phyloP scores from a whole-genome alignment of 148 eudicot genomes.

The Dianthus caryophyllus region DNA sequence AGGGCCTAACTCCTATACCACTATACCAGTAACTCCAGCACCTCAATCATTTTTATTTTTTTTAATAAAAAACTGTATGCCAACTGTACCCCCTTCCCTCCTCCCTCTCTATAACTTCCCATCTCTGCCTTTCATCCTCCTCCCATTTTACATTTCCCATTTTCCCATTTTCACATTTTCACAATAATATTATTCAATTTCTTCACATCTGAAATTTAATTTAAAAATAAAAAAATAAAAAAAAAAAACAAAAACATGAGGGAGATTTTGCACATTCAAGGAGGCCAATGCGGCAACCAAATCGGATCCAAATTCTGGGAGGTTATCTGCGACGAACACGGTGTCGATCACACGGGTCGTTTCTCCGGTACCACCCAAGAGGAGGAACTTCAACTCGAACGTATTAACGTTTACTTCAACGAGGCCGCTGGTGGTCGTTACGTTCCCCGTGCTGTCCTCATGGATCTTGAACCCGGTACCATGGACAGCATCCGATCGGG shows the following conservation, averaged over 20 bases:
- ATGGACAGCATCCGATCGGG: conserved; percentile 80
- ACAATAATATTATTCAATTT: too few relatives aligned
- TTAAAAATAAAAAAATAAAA: not conserved
- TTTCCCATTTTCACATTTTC: too few relatives aligned
- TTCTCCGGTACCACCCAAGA: conserved; percentile 29
- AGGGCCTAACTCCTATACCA: too few relatives aligned
- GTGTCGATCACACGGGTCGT: conserved; percentile 43
- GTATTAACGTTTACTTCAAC: conserved; percentile 68
- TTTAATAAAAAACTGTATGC: too few relatives aligned
- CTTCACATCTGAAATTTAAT: not conserved
- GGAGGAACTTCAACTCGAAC: conserved; percentile 47
- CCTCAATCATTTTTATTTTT: too few relatives aligned
- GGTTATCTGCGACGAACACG: conserved; percentile 71
- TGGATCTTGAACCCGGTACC: conserved; percentile 86
- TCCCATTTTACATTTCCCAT: too few relatives aligned
- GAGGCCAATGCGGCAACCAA: conserved; percentile 81
- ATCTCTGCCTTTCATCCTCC: too few relatives aligned
- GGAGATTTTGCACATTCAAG: conserved; percentile 51
- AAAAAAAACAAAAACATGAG: too few relatives aligned
- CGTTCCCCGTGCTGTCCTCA: conserved; percentile 65
- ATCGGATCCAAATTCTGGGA: conserved; percentile 83
- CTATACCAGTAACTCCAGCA: too few relatives aligned
- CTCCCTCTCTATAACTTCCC: too few relatives aligned
- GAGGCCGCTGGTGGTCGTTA: conserved; percentile 64
- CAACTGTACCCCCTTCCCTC: too few relatives aligned